These are phyloP conservation scores for Polytolypa hystricis DNA, from an alignment of 2,329 filamentous ascomycete species.

Conservation along the genomic window DNA sequence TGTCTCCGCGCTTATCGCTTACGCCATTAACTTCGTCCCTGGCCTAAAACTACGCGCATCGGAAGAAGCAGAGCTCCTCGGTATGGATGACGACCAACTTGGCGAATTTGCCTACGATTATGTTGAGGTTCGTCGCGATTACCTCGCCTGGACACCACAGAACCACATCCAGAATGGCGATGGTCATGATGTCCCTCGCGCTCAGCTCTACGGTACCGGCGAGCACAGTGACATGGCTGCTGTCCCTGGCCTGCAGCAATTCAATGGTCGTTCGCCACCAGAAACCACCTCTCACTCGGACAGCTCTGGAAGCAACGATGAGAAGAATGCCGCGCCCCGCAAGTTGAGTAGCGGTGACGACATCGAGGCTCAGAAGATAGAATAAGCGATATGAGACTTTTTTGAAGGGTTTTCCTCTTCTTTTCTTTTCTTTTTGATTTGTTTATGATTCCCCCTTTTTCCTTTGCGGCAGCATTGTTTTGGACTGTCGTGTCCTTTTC, in stretches of 20 bases:
- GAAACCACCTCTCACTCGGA: background rate
- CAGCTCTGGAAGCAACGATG: background rate
- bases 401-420: background rate
- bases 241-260: constrained; percentile 25
- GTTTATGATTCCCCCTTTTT: background rate
- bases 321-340: background rate
- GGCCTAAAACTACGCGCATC: constrained; percentile 58
- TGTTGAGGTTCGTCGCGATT: constrained; percentile 41
- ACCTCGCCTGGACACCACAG: constrained; percentile 40
- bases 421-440: background rate
- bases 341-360: background rate
- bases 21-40: constrained; percentile 59
- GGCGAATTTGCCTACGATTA: constrained; percentile 44
- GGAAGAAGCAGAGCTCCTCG: constrained; percentile 57
- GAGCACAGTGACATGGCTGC: constrained; percentile 45
- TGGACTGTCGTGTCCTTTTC: too few relatives aligned
- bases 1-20: constrained; percentile 58
- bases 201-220: constrained; percentile 48
- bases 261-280: background rate
- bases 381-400: background rate
- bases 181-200: constrained; percentile 45
- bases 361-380: background rate
- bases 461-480: too few relatives aligned
- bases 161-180: constrained; percentile 32
- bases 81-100: constrained; percentile 44